Evolutionary conservation across 352 stramenopile genomes (phyloP).

Genomic region (Pythium utonaiense): DNA sequence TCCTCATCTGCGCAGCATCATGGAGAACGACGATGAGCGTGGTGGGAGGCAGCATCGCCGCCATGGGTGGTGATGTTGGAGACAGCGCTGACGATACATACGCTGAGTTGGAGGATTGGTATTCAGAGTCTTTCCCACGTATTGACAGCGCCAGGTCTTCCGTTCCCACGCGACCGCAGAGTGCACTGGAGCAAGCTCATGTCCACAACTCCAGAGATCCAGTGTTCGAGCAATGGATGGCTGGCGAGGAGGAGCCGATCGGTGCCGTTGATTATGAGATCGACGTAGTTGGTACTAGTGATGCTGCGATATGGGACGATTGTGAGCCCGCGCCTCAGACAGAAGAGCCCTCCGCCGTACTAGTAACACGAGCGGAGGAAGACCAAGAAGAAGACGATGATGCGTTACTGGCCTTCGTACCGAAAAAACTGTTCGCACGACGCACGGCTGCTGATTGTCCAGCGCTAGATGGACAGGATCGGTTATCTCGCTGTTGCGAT

Average conservation of each 20-base stretch:
- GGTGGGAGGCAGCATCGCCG: neutral
- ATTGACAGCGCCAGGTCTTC: slow-evolving; percentile 15
- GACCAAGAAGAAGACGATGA: neutral
- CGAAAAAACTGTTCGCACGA: slow-evolving; percentile 15
- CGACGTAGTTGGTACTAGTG: too few species aligned
- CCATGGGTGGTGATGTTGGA: neutral
- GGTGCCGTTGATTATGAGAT: slow-evolving; percentile 13
- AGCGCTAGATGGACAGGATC: too few species aligned
- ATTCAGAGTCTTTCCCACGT: slow-evolving; percentile 21
- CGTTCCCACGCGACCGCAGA: slow-evolving; percentile 1
- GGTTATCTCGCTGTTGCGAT: slow-evolving; percentile 27
- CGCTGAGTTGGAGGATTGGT: slow-evolving; percentile 25
- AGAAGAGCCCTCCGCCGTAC: neutral
- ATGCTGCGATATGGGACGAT: too few species aligned
- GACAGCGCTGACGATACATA: slow-evolving; percentile 2
- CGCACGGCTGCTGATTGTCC: neutral
- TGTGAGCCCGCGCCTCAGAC: neutral
- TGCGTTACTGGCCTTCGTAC: slow-evolving; percentile 10
- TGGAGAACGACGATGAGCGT: neutral
- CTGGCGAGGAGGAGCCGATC: neutral
- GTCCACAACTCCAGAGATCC: neutral
- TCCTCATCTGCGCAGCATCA: too few species aligned
- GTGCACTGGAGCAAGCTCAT: neutral
- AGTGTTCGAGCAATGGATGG: neutral
- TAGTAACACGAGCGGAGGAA: neutral